Evolutionary conservation across 164 flowering plant genomes (phyloP), one percentile per base, ranked within the genome.

Genomic region (Aristolochia californica): DNA sequence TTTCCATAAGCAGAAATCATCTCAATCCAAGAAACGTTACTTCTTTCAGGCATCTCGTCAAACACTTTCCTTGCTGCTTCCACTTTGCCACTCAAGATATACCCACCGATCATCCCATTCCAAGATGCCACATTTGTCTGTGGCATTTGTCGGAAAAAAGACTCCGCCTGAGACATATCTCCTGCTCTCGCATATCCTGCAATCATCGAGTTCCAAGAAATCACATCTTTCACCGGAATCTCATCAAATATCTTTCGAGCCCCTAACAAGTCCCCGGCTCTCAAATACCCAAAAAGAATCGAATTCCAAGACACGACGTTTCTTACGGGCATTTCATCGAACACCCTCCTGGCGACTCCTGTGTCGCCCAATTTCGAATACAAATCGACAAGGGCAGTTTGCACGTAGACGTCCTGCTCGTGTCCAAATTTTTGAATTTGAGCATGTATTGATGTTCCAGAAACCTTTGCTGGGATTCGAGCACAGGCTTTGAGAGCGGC

Each of bases 241-340:
- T 70, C 75, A 40, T 64, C 62, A 27, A 77, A 70, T 18, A 74
- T 44, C 25, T 52, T 56, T 50, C 56, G 50, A 1, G 78, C 81
- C 45, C 44, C 38, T 12, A 7, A 26, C 48, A 74, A 55, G 13
- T 74, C 67, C 56, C 76, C 76, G 13, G 51, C 51, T 38, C 60
- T 77, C 55, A 70, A 60, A 65, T 69, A 70, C 58, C 76, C 78
- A 26, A 38, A 48, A 5, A 77, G 34, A 43, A 77, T 27, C n/a
- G 81, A 70, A 52, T 77, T 77, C 81, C 81, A 77, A 8, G 77
- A 68, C 43, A 75, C 75, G 13, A 78, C 75, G 62, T 68, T 75
- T 60, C 67, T 62, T 30, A 45, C 67, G 15, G 48, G 23, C 73
- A 75, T 73, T 48, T 71, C 77, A 62, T 75, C 75, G 43, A 78